A percentile compares a stretch with the other conserved stretches of the same genome.
Evolutionary conservation across 2,329 filamentous ascomycete species (phyloP).

Genomic region (Penicillium thymicola): DNA sequence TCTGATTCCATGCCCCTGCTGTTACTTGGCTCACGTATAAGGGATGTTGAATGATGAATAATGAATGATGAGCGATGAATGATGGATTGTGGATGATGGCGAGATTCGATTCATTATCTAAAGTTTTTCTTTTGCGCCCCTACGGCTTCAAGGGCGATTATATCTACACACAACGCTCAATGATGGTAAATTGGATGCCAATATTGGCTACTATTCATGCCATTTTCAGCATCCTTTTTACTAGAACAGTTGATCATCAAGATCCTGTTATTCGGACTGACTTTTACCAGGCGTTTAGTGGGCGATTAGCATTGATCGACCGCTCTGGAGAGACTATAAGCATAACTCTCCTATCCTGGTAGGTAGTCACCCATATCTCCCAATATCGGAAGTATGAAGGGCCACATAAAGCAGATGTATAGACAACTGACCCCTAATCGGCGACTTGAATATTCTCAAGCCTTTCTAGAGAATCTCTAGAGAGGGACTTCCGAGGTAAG

Average conservation of each 20-base stretch:
- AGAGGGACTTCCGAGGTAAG: not conserved
- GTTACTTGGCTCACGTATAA: not conserved
- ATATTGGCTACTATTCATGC: not conserved
- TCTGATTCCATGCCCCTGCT: not conserved
- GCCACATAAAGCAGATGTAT: not conserved
- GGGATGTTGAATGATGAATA: not conserved
- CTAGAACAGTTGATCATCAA: not conserved
- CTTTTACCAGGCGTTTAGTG: not conserved
- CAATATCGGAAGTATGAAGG: not conserved
- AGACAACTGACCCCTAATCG: not conserved
- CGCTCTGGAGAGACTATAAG: not conserved
- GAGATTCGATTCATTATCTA: not conserved
- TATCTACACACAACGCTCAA: not conserved
- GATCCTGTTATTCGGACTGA: not conserved
- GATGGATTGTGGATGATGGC: not conserved
- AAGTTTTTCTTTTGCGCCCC: not conserved
- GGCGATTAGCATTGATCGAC: not conserved
- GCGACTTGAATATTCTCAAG: not conserved
- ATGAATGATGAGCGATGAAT: too few relatives aligned
- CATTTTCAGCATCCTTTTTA: not conserved
- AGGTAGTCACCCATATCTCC: not conserved
- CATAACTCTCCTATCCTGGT: not conserved
- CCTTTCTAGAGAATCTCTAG: not conserved
- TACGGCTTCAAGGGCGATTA: not conserved
- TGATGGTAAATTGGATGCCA: not conserved